phyloP scores from a whole-genome alignment of 129 eudicot species.

The Flaveria bidentis region DNA sequence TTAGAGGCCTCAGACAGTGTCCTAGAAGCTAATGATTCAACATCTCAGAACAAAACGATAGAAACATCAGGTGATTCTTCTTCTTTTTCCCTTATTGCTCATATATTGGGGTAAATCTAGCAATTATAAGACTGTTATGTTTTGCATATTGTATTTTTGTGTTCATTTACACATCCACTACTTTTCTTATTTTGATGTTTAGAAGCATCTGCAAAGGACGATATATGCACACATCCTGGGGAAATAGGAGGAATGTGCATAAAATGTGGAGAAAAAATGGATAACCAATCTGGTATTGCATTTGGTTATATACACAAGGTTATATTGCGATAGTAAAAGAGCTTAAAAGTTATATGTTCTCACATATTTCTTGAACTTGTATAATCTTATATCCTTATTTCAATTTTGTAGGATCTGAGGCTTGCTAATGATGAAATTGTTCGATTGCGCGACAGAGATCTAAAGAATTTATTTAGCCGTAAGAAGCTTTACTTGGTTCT shows the following conservation, averaged over 20 bases:
- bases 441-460: conserved; percentile 57
- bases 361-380: not conserved
- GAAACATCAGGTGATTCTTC: conserved; percentile 38
- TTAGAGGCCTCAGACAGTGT: conserved; percentile 41
- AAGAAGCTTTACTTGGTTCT: conserved; percentile 70
- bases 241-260: conserved; percentile 63
- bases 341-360: not conserved
- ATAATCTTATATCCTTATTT: no score
- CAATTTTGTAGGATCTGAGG: conserved; percentile 51
- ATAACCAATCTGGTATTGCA: conserved; percentile 62
- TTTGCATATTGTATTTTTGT: not conserved
- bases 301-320: conserved; percentile 77
- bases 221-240: conserved; percentile 72
- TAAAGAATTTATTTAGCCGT: conserved; percentile 48
- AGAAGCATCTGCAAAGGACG: conserved; percentile 46
- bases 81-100: not conserved
- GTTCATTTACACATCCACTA: not conserved
- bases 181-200: conserved; percentile 26
- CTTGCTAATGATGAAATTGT: conserved; percentile 57
- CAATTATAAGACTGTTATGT: conserved; percentile 1
- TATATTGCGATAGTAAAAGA: not conserved
- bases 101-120: not conserved
- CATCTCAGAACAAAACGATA: conserved; percentile 27
- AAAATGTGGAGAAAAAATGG: conserved; percentile 64
- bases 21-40: conserved; percentile 30